Conservation (phyloP, 139 green algal species). For the Bryopsis sp. region DNA sequence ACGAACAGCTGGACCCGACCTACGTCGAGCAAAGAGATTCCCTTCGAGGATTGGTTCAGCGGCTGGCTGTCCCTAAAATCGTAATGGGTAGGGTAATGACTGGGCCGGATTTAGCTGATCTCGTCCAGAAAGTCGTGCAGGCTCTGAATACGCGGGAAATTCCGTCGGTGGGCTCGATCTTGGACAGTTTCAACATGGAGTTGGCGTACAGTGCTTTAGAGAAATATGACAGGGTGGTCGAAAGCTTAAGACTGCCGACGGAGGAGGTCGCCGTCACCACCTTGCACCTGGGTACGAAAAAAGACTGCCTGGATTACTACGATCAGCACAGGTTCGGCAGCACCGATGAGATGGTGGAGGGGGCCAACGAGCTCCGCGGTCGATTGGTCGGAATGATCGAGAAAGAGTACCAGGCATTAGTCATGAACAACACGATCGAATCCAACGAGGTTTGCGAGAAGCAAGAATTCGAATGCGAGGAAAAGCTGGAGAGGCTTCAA, state of each 20-base stretch:
- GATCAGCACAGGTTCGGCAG: neutral
- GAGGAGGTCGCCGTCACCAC: neutral
- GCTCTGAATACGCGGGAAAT: constrained; percentile 67
- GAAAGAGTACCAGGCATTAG: neutral
- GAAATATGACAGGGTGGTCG: constrained; percentile 23
- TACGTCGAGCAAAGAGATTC: constrained; percentile 36
- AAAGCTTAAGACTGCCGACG: constrained; percentile 2
- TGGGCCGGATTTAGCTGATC: constrained; percentile 33
- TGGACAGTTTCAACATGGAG: constrained; percentile 67
- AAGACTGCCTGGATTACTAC: neutral
- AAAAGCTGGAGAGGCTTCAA: constrained; percentile 27
- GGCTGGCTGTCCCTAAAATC: constrained; percentile 39
- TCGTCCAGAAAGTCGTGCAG: constrained; percentile 41
- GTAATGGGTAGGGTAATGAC: constrained; percentile 32
- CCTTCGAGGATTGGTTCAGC: constrained; percentile 40
- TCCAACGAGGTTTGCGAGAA: neutral
- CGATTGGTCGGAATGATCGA: neutral
- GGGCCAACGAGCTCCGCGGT: neutral
- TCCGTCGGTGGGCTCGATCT: constrained; percentile 52
- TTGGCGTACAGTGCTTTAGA: constrained; percentile 24
- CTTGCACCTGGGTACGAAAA: neutral
- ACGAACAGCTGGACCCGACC: constrained; percentile 38
- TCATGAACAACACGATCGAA: neutral
- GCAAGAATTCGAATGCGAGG: constrained; percentile 26
- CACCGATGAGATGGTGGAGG: neutral